These are phyloP conservation scores for Peterozyma toletana DNA, from an alignment of 805 yeast species.

Conservation along the genomic window DNA sequence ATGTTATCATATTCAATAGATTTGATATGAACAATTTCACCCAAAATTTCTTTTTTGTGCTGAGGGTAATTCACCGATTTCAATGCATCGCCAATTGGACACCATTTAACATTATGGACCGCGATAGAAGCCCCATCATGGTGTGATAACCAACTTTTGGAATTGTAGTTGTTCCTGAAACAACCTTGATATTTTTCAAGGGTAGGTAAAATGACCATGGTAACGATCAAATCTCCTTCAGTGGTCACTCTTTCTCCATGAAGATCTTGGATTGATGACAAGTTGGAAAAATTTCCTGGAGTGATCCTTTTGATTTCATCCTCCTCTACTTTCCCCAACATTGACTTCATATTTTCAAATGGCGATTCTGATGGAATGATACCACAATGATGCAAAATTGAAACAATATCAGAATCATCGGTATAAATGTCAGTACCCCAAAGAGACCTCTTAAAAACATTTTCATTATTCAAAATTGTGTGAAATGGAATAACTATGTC, in stretches of 20 bases:
- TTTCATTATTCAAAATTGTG: slow-evolving; percentile 28
- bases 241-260: slow-evolving; percentile 9
- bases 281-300: slow-evolving; percentile 31
- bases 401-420: slow-evolving; percentile 83
- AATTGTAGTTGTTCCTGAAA: slow-evolving; percentile 59
- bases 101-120: slow-evolving; percentile 50
- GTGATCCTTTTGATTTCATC: slow-evolving; percentile 27
- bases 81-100: slow-evolving; percentile 17
- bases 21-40: slow-evolving; percentile 11
- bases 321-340: slow-evolving; percentile 12
- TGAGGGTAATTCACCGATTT: slow-evolving; percentile 11
- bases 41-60: slow-evolving; percentile 14
- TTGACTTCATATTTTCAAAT: slow-evolving; percentile 2
- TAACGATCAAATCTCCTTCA: slow-evolving; percentile 47
- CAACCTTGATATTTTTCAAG: slow-evolving; percentile 59
- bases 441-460: slow-evolving; percentile 42
- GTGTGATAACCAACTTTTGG: slow-evolving; percentile 62
- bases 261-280: slow-evolving; percentile 23
- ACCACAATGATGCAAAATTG: slow-evolving; percentile 73
- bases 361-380: slow-evolving; percentile 34
- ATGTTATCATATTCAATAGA: slow-evolving; percentile 8
- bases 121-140: slow-evolving; percentile 81
- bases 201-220: slow-evolving; percentile 60
- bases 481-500: slow-evolving; percentile 52
- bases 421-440: slow-evolving; percentile 96